A percentile compares a stretch with the other conserved stretches of the same genome.
Evolutionary conservation across 306 rosid species (phyloP).

Genomic region (Vigna reflexopilosa): DNA sequence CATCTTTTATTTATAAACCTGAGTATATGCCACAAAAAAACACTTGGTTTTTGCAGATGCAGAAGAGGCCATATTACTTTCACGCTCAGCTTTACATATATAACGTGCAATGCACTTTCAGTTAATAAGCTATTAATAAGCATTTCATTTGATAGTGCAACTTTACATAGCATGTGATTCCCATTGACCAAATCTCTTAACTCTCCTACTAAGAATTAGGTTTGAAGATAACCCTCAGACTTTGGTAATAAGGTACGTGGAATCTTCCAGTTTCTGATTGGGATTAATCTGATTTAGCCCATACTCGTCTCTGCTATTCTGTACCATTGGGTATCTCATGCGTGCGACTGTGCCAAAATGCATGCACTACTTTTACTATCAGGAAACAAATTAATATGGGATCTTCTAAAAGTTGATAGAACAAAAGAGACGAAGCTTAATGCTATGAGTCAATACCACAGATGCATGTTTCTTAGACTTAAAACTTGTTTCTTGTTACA

Average conservation of each 20-base stretch:
- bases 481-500: slow-evolving; percentile 1
- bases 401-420: not conserved
- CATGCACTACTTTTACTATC: slow-evolving; percentile 36
- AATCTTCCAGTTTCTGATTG: slow-evolving; percentile 39
- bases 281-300: slow-evolving; percentile 49
- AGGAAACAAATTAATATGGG: not conserved
- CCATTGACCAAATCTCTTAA: slow-evolving; percentile 40
- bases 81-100: slow-evolving; percentile 16
- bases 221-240: slow-evolving; percentile 25
- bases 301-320: slow-evolving; percentile 47
- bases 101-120: slow-evolving; percentile 50
- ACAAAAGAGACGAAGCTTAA: not conserved
- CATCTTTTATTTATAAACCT: slow-evolving; percentile 18
- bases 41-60: slow-evolving; percentile 20
- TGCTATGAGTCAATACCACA: not conserved
- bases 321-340: not conserved
- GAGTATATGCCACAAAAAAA: slow-evolving; percentile 20
- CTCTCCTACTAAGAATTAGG: slow-evolving; percentile 11
- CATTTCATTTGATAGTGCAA: slow-evolving; percentile 32
- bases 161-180: slow-evolving; percentile 48
- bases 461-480: slow-evolving; percentile 27
- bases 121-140: slow-evolving; percentile 31
- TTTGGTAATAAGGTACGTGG: slow-evolving; percentile 32
- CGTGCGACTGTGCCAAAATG: slow-evolving; percentile 3
- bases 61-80: not conserved